These are phyloP conservation scores for Inosperma sp. DNA, from an alignment of 768 basidiomycete species.

Conservation along the genomic window DNA sequence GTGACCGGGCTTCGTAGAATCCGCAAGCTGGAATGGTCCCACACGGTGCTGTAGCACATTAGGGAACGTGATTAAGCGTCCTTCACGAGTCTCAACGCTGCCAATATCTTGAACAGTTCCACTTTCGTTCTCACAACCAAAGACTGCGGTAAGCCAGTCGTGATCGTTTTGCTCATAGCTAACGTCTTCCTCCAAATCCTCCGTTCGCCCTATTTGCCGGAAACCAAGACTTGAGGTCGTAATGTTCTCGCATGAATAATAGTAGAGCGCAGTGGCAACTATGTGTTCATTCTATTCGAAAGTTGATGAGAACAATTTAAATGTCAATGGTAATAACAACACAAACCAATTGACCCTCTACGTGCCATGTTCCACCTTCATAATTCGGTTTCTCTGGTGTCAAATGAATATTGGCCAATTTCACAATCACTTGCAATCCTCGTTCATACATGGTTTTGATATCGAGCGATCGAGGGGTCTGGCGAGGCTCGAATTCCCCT, in stretches of 20 bases:
- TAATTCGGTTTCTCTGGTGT: constrained; percentile 25
- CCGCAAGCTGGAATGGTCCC: constrained; percentile 32
- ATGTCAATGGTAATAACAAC: neutral
- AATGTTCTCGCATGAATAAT: constrained; percentile 21
- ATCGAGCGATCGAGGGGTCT: too few relatives aligned
- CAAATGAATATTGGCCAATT: constrained; percentile 25
- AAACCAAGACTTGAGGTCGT: constrained; percentile 13
- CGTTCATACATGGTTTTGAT: too few relatives aligned
- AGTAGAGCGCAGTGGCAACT: constrained; percentile 21
- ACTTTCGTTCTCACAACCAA: constrained; percentile 24
- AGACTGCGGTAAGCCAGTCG: constrained; percentile 27
- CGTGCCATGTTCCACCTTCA: constrained; percentile 23
- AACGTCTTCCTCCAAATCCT: constrained; percentile 3
- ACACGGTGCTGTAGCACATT: constrained; percentile 41
- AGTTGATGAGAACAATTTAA: neutral
- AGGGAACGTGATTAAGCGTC: constrained; percentile 37
- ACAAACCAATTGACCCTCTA: constrained; percentile 22
- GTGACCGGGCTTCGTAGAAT: constrained; percentile 36
- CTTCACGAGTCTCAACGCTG: constrained; percentile 30
- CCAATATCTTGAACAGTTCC: constrained; percentile 30
- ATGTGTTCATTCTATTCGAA: constrained; percentile 19
- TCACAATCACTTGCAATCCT: constrained; percentile 21
- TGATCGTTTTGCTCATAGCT: constrained; percentile 24
- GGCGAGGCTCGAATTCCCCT: too few relatives aligned
- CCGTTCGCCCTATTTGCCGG: constrained; percentile 11